Evolutionary conservation across 106 monocot genomes (phyloP).

Genomic region (Ottelia alismoides): DNA sequence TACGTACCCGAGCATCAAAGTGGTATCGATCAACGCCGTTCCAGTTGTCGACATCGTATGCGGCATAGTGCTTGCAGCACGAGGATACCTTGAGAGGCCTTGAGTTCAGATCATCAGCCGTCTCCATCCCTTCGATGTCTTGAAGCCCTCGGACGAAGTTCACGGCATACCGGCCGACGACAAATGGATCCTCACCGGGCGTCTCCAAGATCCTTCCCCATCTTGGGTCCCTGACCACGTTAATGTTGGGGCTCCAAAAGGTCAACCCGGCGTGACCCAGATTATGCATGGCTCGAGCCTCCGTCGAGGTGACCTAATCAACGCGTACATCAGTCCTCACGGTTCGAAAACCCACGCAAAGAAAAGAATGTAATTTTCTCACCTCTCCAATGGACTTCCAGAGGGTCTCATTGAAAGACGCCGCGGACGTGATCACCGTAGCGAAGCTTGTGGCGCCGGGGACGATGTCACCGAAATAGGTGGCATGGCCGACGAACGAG

Average conservation of each 20-base stretch:
- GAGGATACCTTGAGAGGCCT: conserved; percentile 85
- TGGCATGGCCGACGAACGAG: too few species aligned
- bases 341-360: too few species aligned
- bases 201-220: conserved; percentile 93
- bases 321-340: too few species aligned
- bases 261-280: conserved; percentile 7
- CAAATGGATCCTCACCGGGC: conserved; percentile 72
- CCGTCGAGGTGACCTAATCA: conserved; percentile 14
- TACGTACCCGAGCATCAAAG: conserved; percentile 71
- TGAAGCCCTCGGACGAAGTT: conserved; percentile 54
- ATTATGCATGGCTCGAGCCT: conserved; percentile 13
- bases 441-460: too few species aligned
- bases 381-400: too few species aligned
- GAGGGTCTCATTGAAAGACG: too few species aligned
- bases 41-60: conserved; percentile 88
- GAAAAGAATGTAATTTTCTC: too few species aligned
- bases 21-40: conserved; percentile 63
- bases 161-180: conserved; percentile 54
- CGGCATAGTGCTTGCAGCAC: conserved; percentile 94
- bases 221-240: conserved; percentile 73
- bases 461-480: too few species aligned
- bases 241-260: conserved; percentile 27
- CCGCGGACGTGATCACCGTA: too few species aligned
- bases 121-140: conserved; percentile 18
- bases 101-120: too few species aligned